phyloP scores from a whole-genome alignment of 2,329 filamentous ascomycete genomes.

The Zarea fungicola region DNA sequence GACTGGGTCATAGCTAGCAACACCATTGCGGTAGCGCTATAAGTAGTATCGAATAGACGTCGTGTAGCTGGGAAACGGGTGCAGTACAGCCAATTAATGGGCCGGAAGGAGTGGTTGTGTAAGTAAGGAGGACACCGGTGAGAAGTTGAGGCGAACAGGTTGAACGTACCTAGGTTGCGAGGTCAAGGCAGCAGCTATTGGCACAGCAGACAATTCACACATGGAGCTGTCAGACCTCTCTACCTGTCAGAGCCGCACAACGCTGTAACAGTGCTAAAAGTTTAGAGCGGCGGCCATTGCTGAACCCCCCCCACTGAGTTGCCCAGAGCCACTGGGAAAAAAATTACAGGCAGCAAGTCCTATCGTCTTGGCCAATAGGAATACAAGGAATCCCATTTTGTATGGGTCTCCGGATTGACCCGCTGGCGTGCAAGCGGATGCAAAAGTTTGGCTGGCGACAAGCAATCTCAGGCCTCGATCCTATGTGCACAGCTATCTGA shows the following conservation, averaged over 20 bases:
- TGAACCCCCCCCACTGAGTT: no score
- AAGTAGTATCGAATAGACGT: no score
- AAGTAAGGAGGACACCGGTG: no score
- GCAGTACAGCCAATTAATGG: no score
- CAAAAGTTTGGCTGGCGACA: slow-evolving; percentile 13
- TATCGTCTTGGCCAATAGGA: slow-evolving; percentile 9
- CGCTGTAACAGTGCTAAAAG: no score
- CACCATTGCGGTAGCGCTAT: slow-evolving; percentile 53
- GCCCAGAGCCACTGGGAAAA: no score
- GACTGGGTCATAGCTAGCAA: slow-evolving; percentile 69
- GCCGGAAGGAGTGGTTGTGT: no score
- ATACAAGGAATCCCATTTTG: background rate
- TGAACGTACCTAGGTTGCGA: no score
- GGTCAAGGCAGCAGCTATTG: slow-evolving; percentile 4
- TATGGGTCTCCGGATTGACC: slow-evolving; percentile 12
- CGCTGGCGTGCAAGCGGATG: slow-evolving; percentile 12
- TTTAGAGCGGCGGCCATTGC: no score
- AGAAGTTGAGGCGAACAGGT: background rate
- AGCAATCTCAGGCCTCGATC: slow-evolving; percentile 3
- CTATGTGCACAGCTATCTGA: background rate
- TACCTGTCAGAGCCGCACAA: background rate
- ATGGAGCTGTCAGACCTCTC: no score
- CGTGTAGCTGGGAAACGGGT: no score
- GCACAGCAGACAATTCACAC: background rate
- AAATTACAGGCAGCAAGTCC: no score